Evolutionary conservation across 1,284 basidiomycete genomes (phyloP), one percentile per base, ranked within the genome.

Genomic region (Microbotryum lychnidis-dioicae): DNA sequence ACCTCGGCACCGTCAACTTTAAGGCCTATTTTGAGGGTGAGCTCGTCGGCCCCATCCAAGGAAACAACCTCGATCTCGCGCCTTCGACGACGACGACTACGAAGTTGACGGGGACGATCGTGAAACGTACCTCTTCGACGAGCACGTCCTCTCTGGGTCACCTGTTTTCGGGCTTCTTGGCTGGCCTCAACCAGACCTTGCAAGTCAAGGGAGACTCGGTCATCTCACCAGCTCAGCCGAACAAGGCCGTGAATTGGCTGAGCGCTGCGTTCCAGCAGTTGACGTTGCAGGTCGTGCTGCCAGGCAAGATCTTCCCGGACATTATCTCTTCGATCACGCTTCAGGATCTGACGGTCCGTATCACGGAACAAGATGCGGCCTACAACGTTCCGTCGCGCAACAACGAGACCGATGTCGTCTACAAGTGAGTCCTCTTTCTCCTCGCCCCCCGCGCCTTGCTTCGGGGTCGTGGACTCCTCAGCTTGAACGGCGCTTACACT

Each of bases 1-100:
- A 87, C 69, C 77, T 89, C 47, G 87, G 86, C 45, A 83, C 80
- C 4, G 84, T 85, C 50, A 80, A 79, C 20, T 88, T 89, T 77
- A 77, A 82, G 60, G 77, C 81, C 10, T 82, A 80, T 75, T 87
- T 83, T 72, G 75, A 82, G 56, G 77, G 78, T 25, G 54, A 78
- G 75, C 16, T 69, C 78, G 63, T 65, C 42, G 61, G 64, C 6
- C 62, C 64, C 12, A 62, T 58, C 21, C 54, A 50, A 42, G 50
- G 60, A n/a, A 57, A 60, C 31, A 75, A 79, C 61, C 75, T 89
- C 21, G 77, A 81, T 66, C 77, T 89, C 16, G 78, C 78, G 10
- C 78, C 84, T 0, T 74, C 79, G 60, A 73, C 81, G 1, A 77
- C 75, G 20, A 84, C 82, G 0, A 76, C 72, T 25, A 77, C 80